Base-by-base conservation (phyloP, 2,329 filamentous ascomycete species). In the Colletotrichum agaves region DNA sequence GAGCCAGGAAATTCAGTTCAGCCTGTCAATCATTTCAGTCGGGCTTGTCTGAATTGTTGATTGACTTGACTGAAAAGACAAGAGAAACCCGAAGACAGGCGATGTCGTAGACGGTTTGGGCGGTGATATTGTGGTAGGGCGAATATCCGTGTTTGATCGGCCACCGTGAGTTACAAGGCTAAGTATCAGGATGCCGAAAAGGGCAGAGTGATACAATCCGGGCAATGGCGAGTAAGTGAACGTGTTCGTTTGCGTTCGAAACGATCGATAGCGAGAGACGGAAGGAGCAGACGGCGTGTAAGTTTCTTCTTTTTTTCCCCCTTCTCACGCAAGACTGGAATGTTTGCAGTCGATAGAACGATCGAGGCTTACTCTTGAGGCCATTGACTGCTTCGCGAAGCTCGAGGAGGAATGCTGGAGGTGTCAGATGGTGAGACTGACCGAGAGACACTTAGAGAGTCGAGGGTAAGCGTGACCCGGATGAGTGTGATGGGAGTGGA, bases 111-210 rank as follows among this genome's bases (percentile, higher is more conserved):
- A 23, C 15, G 27, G 43, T 33, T 21, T 33, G 31, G 63, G 27
- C 15, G 43, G 21, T 21, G 43, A 41, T 55, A 15, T 46, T 57
- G 46, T 67, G 56, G 62, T 57, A 41, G n/a, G 33, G 62, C 23
- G 50, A 67, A 39, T 61, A 57, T 61, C 66, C 66, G 66, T 49
- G 66, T 69, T 69, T 67, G 66, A 69, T 69, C 66, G 66, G 63
- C 66, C 63, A 31, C 44, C 17, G 49, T 44, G 43, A 56, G 56
- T 49, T 62, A 56, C 66, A 67, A 69, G 63, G 57, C 66, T 58
- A 44, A 56, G 66, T 69, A 55, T 67, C 66, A 67, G 66, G n/a
- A 57, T 43, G 49, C 62, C 49, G 66, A 62, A 67, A 57, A 57
- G 44, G 50, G 66, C 6, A 23, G 37, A 50, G 65, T 62, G 47